These are phyloP conservation scores for Crithidia thermophila DNA, from an alignment of 208 protist species.

Conservation along the genomic window DNA sequence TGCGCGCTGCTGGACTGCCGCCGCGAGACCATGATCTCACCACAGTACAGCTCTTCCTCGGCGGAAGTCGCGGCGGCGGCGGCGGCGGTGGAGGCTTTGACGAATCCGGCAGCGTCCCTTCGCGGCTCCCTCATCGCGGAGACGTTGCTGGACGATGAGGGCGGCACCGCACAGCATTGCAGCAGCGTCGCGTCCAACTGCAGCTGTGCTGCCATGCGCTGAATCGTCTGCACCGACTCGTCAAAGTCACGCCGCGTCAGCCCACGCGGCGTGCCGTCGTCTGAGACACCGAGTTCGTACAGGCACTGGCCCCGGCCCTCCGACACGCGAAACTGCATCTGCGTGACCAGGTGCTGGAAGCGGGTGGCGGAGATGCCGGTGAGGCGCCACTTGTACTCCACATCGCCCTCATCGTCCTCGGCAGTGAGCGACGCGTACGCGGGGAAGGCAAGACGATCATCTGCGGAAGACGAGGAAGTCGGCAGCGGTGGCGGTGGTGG, in stretches of 20 bases:
- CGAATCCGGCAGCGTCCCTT: no score
- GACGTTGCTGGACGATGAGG: no score
- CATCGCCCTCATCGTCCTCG: slow-evolving; percentile 94
- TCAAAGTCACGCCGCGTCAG: slow-evolving; percentile 74
- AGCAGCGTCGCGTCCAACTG: slow-evolving; percentile 59
- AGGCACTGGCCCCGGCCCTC: slow-evolving; percentile 94
- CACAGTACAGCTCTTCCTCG: slow-evolving; percentile 54
- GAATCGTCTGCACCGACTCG: slow-evolving; percentile 78
- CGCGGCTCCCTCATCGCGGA: no score
- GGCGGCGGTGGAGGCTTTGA: not conserved
- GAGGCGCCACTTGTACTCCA: slow-evolving; percentile 97
- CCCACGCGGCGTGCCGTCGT: slow-evolving; percentile 90
- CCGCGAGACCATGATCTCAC: slow-evolving; percentile 82
- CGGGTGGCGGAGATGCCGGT: slow-evolving; percentile 69
- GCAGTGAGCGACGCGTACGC: slow-evolving; percentile 39
- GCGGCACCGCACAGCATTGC: slow-evolving; percentile 53
- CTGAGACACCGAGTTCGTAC: slow-evolving; percentile 94
- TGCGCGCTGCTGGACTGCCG: slow-evolving; percentile 46
- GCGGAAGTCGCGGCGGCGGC: not conserved
- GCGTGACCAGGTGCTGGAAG: slow-evolving; percentile 94
- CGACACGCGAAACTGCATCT: slow-evolving; percentile 94
- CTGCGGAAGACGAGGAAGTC: not conserved
- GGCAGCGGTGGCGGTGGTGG: not conserved
- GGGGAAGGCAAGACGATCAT: not conserved
- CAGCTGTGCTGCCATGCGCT: slow-evolving; percentile 75